Conservation (phyloP, 768 basidiomycete genomes). For the Zangia roseola region DNA sequence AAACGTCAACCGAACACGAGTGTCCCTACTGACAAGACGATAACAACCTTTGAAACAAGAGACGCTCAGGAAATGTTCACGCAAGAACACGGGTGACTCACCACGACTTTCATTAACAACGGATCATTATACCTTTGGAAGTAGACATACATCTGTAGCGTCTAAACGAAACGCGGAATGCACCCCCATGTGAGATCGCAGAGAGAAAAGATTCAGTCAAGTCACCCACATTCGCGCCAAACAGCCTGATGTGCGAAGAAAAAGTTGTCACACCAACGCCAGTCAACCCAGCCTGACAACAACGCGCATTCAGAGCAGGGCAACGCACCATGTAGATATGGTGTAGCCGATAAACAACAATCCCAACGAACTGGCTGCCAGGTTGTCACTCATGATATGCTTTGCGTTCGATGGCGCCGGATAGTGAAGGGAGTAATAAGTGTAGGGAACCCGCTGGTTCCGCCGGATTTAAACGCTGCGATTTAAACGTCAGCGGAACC, state of each 20-base stretch:
- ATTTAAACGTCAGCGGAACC: too few species aligned
- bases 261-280: not conserved
- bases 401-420: not conserved
- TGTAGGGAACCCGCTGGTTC: not conserved
- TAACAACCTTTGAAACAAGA: not conserved
- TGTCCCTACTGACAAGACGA: conserved; percentile 2
- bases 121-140: conserved; percentile 9
- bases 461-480: not conserved
- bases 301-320: too few species aligned
- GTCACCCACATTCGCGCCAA: conserved; percentile 10
- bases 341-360: conserved; percentile 11
- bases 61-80: not conserved
- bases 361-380: conserved; percentile 1
- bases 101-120: conserved; percentile 3
- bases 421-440: not conserved
- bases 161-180: conserved; percentile 1
- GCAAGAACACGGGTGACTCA: not conserved
- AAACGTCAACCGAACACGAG: not conserved
- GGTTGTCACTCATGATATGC: not conserved
- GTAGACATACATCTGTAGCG: conserved; percentile 7
- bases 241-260: conserved; percentile 4
- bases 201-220: not conserved
- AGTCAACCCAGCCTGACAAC: not conserved
- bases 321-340: conserved; percentile 14
- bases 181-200: not conserved